Percentiles rank a stretch among this genome's conserved stretches.
Conservation (phyloP, 2,329 filamentous ascomycete species). For the Harringtonia aguacate region DNA sequence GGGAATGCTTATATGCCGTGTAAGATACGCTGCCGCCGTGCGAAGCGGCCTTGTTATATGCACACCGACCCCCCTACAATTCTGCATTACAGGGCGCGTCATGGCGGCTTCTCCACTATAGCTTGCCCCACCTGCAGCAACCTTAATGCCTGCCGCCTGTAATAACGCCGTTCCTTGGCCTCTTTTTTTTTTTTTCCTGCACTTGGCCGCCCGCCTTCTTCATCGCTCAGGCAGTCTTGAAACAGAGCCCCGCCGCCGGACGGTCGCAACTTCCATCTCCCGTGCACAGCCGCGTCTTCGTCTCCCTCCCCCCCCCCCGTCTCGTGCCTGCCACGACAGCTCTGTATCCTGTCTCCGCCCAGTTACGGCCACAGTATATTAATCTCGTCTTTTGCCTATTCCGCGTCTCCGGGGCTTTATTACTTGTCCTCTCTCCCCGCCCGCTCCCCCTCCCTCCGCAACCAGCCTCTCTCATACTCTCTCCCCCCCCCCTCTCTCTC, state of each 20-base stretch:
- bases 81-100: no score
- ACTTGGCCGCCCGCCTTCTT: background rate
- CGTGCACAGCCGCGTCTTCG: background rate
- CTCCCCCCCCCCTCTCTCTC: background rate
- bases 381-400: background rate
- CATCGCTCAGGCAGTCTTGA: conserved; percentile 7
- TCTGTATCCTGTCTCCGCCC: background rate
- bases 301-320: no score
- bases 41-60: no score
- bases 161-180: background rate
- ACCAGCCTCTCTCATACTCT: background rate
- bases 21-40: no score
- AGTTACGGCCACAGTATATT: background rate
- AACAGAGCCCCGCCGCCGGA: conserved; percentile 9
- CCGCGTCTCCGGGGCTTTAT: no score
- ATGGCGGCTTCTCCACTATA: conserved; percentile 3
- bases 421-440: background rate
- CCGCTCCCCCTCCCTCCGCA: background rate
- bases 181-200: no score
- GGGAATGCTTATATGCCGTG: no score
- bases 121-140: conserved; percentile 4
- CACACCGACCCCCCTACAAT: no score
- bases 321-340: background rate
- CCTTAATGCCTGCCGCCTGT: background rate
- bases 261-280: background rate